Percentiles rank a stretch among this genome's conserved stretches.
Conservation (phyloP, 352 stramenopile genomes). For the Phytopythium boreale region DNA sequence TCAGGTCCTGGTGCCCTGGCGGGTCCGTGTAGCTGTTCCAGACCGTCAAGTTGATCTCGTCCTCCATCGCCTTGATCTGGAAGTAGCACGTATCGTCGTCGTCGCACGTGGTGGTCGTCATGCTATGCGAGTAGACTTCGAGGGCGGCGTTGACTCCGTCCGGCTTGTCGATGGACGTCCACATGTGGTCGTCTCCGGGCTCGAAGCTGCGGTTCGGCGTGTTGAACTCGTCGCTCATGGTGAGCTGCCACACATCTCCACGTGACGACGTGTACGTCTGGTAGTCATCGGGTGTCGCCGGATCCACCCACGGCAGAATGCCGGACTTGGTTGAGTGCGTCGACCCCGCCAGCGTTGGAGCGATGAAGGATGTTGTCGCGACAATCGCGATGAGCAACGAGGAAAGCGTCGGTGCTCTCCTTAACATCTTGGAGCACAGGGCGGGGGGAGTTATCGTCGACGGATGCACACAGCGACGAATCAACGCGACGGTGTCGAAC, state of each 20-base stretch:
- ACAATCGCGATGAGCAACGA: background rate
- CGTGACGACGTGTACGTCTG: background rate
- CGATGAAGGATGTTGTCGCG: background rate
- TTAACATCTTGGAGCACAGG: background rate
- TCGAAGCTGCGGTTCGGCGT: constrained; percentile 59
- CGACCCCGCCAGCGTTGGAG: background rate
- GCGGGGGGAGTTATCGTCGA: too few relatives aligned
- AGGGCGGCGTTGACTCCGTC: constrained; percentile 71
- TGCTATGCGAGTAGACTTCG: constrained; percentile 85
- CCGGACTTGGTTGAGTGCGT: background rate
- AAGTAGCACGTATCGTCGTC: constrained; percentile 26
- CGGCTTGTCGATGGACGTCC: constrained; percentile 70
- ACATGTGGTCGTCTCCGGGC: constrained; percentile 40
- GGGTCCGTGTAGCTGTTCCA: constrained; percentile 4
- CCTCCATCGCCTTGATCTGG: constrained; percentile 23
- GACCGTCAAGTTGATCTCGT: constrained; percentile 18
- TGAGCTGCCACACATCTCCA: constrained; percentile 2
- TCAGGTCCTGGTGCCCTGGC: constrained; percentile 15
- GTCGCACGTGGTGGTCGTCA: constrained; percentile 29
- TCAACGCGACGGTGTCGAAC: background rate
- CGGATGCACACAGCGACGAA: background rate
- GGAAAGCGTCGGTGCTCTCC: background rate
- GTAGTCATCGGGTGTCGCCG: constrained; percentile 12
- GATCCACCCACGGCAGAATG: constrained; percentile 53
- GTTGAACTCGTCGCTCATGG: constrained; percentile 77